phyloP scores from a whole-genome alignment of 441 rosid species.

The Breynia disticha region DNA sequence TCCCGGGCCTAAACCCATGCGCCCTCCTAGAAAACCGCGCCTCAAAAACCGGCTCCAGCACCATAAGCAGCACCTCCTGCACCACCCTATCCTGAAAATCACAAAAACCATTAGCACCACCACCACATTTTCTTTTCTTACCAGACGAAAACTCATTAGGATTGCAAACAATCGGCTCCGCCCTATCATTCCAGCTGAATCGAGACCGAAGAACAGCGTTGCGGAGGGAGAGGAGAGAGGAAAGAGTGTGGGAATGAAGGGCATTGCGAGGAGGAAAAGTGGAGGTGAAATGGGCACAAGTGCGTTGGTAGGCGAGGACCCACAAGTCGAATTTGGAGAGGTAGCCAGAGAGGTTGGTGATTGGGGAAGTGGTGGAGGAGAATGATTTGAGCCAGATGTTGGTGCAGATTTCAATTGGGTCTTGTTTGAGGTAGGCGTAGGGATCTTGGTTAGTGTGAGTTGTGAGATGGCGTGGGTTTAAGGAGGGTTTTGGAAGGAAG shows the following conservation, averaged over 20 bases:
- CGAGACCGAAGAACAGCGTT: slow-evolving; percentile 41
- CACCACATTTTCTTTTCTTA: slow-evolving; percentile 42
- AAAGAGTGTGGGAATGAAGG: slow-evolving; percentile 50
- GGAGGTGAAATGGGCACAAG: slow-evolving; percentile 69
- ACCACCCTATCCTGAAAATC: slow-evolving; percentile 78
- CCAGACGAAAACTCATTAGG: slow-evolving; percentile 43
- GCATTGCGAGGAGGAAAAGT: slow-evolving; percentile 87
- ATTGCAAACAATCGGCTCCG: slow-evolving; percentile 50
- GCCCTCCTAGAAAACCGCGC: slow-evolving; percentile 61
- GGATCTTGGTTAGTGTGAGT: slow-evolving; percentile 41
- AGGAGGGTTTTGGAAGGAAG: background rate
- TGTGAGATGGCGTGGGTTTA: slow-evolving; percentile 21
- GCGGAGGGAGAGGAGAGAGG: slow-evolving; percentile 67
- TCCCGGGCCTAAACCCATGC: slow-evolving; percentile 83
- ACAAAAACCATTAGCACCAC: slow-evolving; percentile 44
- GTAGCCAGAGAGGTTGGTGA: slow-evolving; percentile 68
- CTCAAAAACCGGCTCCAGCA: slow-evolving; percentile 79
- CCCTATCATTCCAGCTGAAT: slow-evolving; percentile 72
- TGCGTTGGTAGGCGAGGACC: slow-evolving; percentile 88
- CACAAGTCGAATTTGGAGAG: slow-evolving; percentile 89
- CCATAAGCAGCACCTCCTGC: slow-evolving; percentile 80
- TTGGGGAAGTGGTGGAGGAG: slow-evolving; percentile 33
- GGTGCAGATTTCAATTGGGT: slow-evolving; percentile 64
- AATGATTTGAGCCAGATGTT: slow-evolving; percentile 90
- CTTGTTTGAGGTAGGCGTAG: slow-evolving; percentile 60